Conservation (phyloP, 1,139 yeast species). For the Suhomyces yuchorum region DNA sequence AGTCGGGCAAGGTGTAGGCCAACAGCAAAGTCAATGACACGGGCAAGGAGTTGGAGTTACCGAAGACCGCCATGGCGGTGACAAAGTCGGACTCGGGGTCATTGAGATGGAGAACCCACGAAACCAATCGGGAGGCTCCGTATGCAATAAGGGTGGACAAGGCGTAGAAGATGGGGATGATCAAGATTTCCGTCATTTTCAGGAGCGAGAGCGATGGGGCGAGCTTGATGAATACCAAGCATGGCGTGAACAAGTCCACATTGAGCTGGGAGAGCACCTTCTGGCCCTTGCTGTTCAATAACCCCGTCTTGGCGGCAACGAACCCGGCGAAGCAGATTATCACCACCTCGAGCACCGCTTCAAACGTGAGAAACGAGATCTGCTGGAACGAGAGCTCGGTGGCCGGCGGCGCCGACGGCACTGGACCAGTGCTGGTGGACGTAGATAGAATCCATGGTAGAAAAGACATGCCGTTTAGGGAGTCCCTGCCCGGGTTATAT, state of each 20-base stretch:
- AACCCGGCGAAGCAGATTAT: slow-evolving; percentile 73
- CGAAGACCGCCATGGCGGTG: slow-evolving; percentile 88
- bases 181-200: slow-evolving; percentile 66
- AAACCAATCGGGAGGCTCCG: slow-evolving; percentile 52
- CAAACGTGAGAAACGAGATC: slow-evolving; percentile 67
- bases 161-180: slow-evolving; percentile 74
- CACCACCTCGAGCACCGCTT: slow-evolving; percentile 78
- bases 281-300: slow-evolving; percentile 62
- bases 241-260: slow-evolving; percentile 82
- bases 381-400: slow-evolving; percentile 49
- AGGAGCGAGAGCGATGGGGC: slow-evolving; percentile 71
- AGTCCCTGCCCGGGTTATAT: neutral
- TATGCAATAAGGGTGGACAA: slow-evolving; percentile 65
- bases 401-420: neutral
- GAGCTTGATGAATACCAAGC: slow-evolving; percentile 76
- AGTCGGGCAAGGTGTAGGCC: slow-evolving; percentile 71
- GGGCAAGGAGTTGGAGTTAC: slow-evolving; percentile 78
- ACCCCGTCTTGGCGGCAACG: slow-evolving; percentile 62
- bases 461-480: neutral
- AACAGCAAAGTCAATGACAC: slow-evolving; percentile 74
- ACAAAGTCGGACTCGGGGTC: slow-evolving; percentile 75
- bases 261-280: slow-evolving; percentile 67
- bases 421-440: neutral
- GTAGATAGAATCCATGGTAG: slow-evolving; percentile 1
- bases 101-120: slow-evolving; percentile 52